These are phyloP conservation scores for Rosa chinensis DNA, from an alignment of 306 rosid genomes.

Conservation along the genomic window DNA sequence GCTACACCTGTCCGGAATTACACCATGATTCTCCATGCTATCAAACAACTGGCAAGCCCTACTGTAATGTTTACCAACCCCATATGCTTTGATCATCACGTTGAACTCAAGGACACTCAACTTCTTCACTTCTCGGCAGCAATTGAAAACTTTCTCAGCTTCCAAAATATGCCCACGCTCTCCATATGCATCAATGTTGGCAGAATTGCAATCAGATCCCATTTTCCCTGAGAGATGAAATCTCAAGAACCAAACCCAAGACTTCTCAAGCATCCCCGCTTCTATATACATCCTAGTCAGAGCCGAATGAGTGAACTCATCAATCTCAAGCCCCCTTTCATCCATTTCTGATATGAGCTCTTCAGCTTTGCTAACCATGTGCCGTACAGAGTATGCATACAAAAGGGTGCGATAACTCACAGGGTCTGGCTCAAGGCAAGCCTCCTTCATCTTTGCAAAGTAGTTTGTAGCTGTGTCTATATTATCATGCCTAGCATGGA, in stretches of 20 bases:
- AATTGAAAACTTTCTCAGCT: constrained; percentile 72
- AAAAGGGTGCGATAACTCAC: constrained; percentile 76
- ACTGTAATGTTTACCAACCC: constrained; percentile 53
- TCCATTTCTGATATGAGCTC: constrained; percentile 67
- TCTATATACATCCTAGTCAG: constrained; percentile 76
- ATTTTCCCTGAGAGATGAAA: constrained; percentile 60
- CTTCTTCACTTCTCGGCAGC: constrained; percentile 63
- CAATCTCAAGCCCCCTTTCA: constrained; percentile 59
- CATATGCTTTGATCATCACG: constrained; percentile 91
- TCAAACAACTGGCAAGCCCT: constrained; percentile 65
- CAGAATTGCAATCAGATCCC: constrained; percentile 72
- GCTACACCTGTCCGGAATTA: constrained; percentile 66
- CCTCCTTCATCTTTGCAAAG: constrained; percentile 60
- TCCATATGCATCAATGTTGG: constrained; percentile 78
- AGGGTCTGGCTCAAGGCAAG: constrained; percentile 52
- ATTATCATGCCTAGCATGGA: constrained; percentile 49
- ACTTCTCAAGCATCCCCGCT: constrained; percentile 56
- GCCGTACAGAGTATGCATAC: constrained; percentile 67
- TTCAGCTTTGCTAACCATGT: constrained; percentile 64
- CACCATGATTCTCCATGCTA: constrained; percentile 49
- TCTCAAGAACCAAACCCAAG: constrained; percentile 74
- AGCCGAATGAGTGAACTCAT: constrained; percentile 75
- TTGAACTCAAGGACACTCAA: constrained; percentile 70
- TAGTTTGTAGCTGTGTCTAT: constrained; percentile 54
- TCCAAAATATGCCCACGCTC: constrained; percentile 56